phyloP scores from a whole-genome alignment of 805 yeast species.

The Saturnispora gosingensis region DNA sequence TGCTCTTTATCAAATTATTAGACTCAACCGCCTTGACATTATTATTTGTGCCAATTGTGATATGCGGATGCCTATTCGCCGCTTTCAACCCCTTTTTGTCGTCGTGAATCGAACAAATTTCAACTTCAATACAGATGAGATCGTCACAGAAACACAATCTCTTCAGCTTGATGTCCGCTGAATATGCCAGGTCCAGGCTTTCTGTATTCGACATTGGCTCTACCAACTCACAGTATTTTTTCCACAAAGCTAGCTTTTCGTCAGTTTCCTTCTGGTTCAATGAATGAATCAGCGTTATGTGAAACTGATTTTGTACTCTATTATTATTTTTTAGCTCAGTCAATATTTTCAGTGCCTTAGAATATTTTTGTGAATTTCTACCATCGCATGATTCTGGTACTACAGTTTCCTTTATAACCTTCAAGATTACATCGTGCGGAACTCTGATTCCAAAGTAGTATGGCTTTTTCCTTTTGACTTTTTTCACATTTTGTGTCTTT shows the following conservation, averaged over 20 bases:
- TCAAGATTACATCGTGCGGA: slow-evolving; percentile 9
- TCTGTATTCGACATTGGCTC: neutral
- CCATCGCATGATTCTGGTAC: neutral
- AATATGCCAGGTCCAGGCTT: neutral
- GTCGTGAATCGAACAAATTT: slow-evolving; percentile 17
- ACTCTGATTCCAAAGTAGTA: slow-evolving; percentile 40
- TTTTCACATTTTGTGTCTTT: neutral
- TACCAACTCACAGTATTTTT: slow-evolving; percentile 10
- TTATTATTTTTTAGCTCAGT: slow-evolving; percentile 20
- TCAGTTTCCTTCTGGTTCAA: slow-evolving; percentile 14
- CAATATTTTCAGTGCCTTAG: slow-evolving; percentile 1
- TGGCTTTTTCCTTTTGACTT: slow-evolving; percentile 20
- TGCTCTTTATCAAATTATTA: slow-evolving; percentile 29
- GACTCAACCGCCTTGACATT: slow-evolving; percentile 43
- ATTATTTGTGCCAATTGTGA: slow-evolving; percentile 59
- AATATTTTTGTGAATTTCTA: neutral
- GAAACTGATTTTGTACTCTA: slow-evolving; percentile 48
- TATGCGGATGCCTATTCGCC: slow-evolving; percentile 47
- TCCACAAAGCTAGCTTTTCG: slow-evolving; percentile 14
- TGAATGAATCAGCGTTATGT: slow-evolving; percentile 56
- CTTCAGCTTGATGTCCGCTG: slow-evolving; percentile 33
- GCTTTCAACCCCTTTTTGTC: slow-evolving; percentile 6
- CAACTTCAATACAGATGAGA: slow-evolving; percentile 47
- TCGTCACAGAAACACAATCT: slow-evolving; percentile 41
- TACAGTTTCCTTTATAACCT: slow-evolving; percentile 1